Evolutionary conservation across 495 filamentous ascomycete genomes (phyloP).

Genomic region (Xylaria bambusicola): DNA sequence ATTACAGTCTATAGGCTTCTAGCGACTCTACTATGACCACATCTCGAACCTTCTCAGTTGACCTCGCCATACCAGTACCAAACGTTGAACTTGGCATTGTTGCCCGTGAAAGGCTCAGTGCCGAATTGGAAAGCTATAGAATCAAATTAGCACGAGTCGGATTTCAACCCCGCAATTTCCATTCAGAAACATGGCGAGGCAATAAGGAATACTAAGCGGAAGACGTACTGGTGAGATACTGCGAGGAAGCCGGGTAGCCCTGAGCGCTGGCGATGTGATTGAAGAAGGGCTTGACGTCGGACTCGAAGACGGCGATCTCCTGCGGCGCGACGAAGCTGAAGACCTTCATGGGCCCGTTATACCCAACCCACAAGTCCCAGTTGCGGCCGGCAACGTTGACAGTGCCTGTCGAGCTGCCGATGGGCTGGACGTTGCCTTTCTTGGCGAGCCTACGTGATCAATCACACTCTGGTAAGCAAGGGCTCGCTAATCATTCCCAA

Average conservation of each 20-base stretch:
- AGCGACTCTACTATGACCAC: no score
- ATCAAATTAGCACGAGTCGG: not conserved
- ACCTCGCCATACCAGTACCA: conserved; percentile 14
- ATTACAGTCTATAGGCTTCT: no score
- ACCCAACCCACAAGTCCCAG: conserved; percentile 58
- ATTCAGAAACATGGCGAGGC: not conserved
- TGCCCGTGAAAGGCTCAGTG: conserved; percentile 10
- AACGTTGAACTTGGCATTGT: conserved; percentile 5
- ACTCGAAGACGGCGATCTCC: conserved; percentile 50
- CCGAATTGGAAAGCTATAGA: conserved; percentile 14
- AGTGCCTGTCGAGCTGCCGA: conserved; percentile 59
- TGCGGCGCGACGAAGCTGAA: conserved; percentile 60
- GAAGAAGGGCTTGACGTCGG: conserved; percentile 58
- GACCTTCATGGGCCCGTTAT: conserved; percentile 58
- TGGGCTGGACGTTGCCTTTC: conserved; percentile 62
- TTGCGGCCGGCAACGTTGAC: conserved; percentile 49
- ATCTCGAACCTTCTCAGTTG: no score
- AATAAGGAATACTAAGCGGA: not conserved
- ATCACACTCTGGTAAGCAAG: conserved; percentile 5
- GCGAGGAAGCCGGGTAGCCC: conserved; percentile 49
- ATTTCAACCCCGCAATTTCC: not conserved
- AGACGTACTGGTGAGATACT: conserved; percentile 51
- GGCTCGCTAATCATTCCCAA: not conserved
- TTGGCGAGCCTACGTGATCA: conserved; percentile 45
- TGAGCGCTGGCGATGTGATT: conserved; percentile 54